phyloP scores from a whole-genome alignment of 2,329 filamentous ascomycete species.

The Penicillium oxalicum region DNA sequence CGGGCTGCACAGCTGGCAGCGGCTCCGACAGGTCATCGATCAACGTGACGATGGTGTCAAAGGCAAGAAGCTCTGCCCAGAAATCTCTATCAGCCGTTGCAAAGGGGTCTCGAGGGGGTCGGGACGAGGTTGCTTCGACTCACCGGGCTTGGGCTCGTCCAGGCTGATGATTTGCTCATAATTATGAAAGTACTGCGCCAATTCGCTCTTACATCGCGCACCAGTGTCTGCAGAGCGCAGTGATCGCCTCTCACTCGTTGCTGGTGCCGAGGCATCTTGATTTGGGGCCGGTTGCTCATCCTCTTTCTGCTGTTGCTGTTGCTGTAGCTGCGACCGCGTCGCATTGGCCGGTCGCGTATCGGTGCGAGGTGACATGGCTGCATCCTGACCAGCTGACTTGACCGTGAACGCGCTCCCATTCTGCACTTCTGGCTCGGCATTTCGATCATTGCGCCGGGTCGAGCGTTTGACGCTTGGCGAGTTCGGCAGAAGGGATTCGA shows the following conservation, averaged over 20 bases:
- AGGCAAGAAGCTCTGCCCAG: slow-evolving; percentile 61
- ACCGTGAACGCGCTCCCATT: not conserved
- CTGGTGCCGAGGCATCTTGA: slow-evolving; percentile 5
- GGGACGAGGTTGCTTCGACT: slow-evolving; percentile 1
- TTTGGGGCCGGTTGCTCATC: slow-evolving; percentile 4
- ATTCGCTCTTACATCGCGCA: slow-evolving; percentile 80
- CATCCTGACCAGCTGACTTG: not conserved
- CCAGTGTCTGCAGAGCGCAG: slow-evolving; percentile 78
- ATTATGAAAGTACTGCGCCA: slow-evolving; percentile 84
- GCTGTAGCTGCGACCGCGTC: slow-evolving; percentile 3
- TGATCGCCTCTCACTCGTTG: slow-evolving; percentile 58
- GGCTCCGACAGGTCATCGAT: slow-evolving; percentile 51
- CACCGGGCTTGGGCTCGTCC: slow-evolving; percentile 71
- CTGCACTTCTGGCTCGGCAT: not conserved
- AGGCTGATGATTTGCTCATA: slow-evolving; percentile 93
- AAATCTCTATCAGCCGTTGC: too few relatives aligned
- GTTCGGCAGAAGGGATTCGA: slow-evolving; percentile 6
- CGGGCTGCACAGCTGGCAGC: slow-evolving; percentile 17
- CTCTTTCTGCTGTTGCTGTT: slow-evolving; percentile 5
- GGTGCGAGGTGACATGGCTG: not conserved
- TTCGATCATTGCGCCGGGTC: slow-evolving; percentile 10
- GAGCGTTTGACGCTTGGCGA: slow-evolving; percentile 15
- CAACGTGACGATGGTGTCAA: slow-evolving; percentile 68
- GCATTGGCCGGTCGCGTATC: not conserved
- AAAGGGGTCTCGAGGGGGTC: too few relatives aligned